Evolutionary conservation across 2,329 filamentous ascomycete species (phyloP), one percentile per base, ranked within the genome.

Genomic region (Colletotrichum costaricense): DNA sequence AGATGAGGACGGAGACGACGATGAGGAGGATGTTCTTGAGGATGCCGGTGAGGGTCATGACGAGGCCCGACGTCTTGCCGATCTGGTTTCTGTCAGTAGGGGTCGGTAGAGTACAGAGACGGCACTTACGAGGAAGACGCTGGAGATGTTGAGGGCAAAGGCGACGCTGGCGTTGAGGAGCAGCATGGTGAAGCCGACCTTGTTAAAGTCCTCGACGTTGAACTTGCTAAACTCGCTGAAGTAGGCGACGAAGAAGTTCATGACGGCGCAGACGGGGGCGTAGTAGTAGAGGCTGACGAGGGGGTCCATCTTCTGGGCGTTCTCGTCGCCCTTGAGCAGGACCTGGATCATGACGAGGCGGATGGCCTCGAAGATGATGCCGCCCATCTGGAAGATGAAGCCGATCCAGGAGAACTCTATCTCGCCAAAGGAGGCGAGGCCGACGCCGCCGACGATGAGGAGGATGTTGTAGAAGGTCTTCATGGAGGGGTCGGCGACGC

Each of bases 261-360:
- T 95, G 78, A 92, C 83, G 62, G 94, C 93, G 83, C 94, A 97
- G 62, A 95, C 92, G 5, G 94, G 94, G 0, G 94, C 95, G 80
- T 94, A 97, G 87, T 97, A 97, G 88, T 97, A 97, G 26, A 97
- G 89, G 38, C 93, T 94, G 74, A 97, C 94, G 46, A 97, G 88
- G 46, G 94, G 94, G 79, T 97, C 94, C 94, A 97, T 97, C 86
- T 94, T 94, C 85, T 93, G 82, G 19, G 72, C 72, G 63, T 63
- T 73, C 57, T 95, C 93, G 63, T 93, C 89, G 42, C 89, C 92
- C 80, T 91, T 94, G 64, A 97, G 90, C 78, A 97, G 88, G 73
- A 93, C 91, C 84, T 97, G 93, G 70, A 97, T 94, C 93, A 97
- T 94, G 84, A 95, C 92, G 75, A 97, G 86, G 73, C 94, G 92